Conservation (phyloP, 208 protist genomes). For the Dictyostelium gargantuum region DNA sequence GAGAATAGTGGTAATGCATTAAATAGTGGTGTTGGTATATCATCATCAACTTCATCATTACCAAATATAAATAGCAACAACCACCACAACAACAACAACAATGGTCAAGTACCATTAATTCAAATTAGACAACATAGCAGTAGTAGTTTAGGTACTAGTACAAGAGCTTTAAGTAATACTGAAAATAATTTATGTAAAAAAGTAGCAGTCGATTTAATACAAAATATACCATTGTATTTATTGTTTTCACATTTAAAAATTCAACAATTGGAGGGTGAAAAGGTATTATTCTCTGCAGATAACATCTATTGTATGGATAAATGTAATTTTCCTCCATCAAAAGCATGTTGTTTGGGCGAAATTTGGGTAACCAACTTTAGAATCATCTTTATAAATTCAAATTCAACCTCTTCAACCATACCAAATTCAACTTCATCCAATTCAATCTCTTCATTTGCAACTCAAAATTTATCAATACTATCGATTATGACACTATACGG, state of each 20-base stretch:
- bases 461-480: neutral
- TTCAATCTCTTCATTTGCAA: neutral
- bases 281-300: neutral
- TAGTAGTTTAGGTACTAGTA: neutral
- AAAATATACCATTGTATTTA: constrained; percentile 45
- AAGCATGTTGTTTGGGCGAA: constrained; percentile 7
- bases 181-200: constrained; percentile 42
- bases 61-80: neutral
- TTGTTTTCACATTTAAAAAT: constrained; percentile 39
- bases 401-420: neutral
- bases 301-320: constrained; percentile 60
- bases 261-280: constrained; percentile 10
- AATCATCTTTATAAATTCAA: constrained; percentile 56
- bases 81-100: neutral
- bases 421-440: neutral
- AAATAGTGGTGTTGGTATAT: neutral
- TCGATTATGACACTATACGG: neutral
- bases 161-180: neutral
- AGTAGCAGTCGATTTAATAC: constrained; percentile 39
- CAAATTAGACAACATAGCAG: neutral
- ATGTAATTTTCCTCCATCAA: constrained; percentile 32
- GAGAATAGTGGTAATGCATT: neutral
- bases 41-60: neutral
- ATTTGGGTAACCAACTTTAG: constrained; percentile 56
- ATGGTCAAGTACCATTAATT: neutral